Evolutionary conservation across 2,329 filamentous ascomycete species (phyloP).

Genomic region (Macrophomina phaseolina): DNA sequence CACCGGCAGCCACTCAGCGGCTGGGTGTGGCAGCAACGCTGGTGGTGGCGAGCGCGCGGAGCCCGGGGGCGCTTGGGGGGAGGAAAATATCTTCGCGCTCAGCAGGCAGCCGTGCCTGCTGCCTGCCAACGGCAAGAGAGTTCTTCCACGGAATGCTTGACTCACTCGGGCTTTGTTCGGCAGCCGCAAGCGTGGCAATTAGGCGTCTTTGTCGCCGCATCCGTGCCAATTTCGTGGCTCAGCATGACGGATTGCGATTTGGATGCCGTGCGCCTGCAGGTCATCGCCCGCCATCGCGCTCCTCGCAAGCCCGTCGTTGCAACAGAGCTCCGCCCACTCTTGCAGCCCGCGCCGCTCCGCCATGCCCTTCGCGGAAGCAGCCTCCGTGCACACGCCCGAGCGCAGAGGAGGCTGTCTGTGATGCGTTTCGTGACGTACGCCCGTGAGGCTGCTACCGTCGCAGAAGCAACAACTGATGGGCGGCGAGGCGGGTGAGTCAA

Average conservation of each 20-base stretch:
- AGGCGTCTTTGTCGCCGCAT: not conserved
- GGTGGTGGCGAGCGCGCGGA: constrained; percentile 1
- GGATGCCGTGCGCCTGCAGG: constrained; percentile 5
- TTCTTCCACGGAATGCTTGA: not conserved
- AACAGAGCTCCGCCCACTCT: constrained; percentile 20
- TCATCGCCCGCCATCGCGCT: constrained; percentile 13
- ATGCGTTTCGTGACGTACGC: constrained; percentile 22
- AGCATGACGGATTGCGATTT: constrained; percentile 10
- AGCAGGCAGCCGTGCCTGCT: constrained; percentile 22
- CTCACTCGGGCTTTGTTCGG: constrained; percentile 16
- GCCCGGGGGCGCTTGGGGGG: not conserved
- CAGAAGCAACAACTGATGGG: constrained; percentile 1
- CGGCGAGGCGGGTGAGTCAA: constrained; percentile 18
- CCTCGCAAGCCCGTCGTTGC: not conserved
- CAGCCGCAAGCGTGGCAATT: constrained; percentile 19
- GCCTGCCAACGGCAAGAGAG: not conserved
- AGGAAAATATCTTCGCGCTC: constrained; percentile 1
- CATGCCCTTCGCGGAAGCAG: constrained; percentile 16
- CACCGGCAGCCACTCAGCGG: constrained; percentile 17
- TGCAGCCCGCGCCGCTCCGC: constrained; percentile 24
- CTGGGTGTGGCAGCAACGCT: not conserved
- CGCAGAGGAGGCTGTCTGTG: constrained; percentile 6
- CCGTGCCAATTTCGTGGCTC: constrained; percentile 6
- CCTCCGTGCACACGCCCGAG: constrained; percentile 7
- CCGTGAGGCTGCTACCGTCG: constrained; percentile 20